Conservation (phyloP, 768 basidiomycete species). For the Hysterangium stoloniferum region DNA sequence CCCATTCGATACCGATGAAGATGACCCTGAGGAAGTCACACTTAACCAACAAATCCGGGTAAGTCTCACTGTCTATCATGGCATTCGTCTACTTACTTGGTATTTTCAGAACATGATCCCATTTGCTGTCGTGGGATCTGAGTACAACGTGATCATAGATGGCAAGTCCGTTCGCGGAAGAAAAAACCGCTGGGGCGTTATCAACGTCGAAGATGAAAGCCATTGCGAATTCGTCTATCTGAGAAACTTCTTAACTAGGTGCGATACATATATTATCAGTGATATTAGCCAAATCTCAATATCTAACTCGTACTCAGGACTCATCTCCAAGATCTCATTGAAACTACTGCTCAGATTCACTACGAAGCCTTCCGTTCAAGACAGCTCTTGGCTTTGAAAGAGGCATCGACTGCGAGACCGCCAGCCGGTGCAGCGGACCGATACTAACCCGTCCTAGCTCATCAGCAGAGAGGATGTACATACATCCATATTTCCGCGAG, state of each 20-base stretch:
- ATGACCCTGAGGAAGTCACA: constrained; percentile 85
- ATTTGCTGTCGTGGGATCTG: constrained; percentile 94
- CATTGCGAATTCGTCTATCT: constrained; percentile 99
- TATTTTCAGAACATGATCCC: constrained; percentile 76
- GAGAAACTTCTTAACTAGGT: constrained; percentile 92
- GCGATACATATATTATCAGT: no score
- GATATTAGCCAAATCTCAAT: background rate
- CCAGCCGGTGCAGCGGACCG: no score
- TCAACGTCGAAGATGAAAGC: constrained; percentile 92
- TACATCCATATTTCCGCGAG: no score
- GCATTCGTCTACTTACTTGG: background rate
- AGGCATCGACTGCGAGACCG: constrained; percentile 32
- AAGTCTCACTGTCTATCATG: constrained; percentile 21
- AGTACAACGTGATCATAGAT: constrained; percentile 89
- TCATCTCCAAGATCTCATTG: constrained; percentile 96
- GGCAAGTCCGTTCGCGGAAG: constrained; percentile 93
- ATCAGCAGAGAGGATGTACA: no score
- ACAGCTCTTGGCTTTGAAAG: constrained; percentile 94
- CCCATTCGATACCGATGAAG: constrained; percentile 95
- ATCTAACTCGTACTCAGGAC: constrained; percentile 47
- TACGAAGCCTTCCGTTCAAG: constrained; percentile 99
- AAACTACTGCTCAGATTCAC: constrained; percentile 97
- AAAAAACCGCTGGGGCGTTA: constrained; percentile 97
- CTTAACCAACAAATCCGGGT: constrained; percentile 88
- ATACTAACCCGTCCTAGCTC: no score